phyloP scores from a whole-genome alignment of 2,329 filamentous ascomycete genomes.

The Venturia oleaginea region DNA sequence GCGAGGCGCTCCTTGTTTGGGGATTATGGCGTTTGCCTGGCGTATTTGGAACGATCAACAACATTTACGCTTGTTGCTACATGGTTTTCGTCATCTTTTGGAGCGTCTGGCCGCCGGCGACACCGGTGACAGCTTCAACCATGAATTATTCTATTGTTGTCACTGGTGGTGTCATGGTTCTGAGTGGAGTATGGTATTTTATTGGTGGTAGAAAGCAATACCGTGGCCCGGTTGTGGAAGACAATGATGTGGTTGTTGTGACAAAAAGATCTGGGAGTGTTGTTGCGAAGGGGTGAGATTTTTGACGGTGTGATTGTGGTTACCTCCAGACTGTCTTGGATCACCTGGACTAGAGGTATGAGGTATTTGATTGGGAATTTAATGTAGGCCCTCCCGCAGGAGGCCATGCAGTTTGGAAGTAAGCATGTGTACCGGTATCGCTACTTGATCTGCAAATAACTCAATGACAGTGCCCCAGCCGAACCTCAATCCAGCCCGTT shows the following conservation, averaged over 20 bases:
- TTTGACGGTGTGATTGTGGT: not conserved
- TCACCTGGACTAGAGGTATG: too few relatives aligned
- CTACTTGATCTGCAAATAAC: too few relatives aligned
- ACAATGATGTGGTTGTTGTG: constrained; percentile 24
- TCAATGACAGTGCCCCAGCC: too few relatives aligned
- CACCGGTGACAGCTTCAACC: constrained; percentile 24
- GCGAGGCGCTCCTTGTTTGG: constrained; percentile 36
- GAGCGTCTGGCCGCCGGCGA: constrained; percentile 41
- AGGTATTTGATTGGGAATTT: too few relatives aligned
- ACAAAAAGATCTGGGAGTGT: constrained; percentile 18
- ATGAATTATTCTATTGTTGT: constrained; percentile 37
- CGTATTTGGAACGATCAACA: constrained; percentile 44
- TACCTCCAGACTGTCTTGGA: too few relatives aligned
- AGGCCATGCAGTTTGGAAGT: too few relatives aligned
- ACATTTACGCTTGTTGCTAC: constrained; percentile 45
- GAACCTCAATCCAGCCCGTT: too few relatives aligned
- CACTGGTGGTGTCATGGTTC: constrained; percentile 29
- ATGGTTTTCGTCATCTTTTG: constrained; percentile 49
- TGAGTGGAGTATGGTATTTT: constrained; percentile 29
- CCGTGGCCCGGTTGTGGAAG: constrained; percentile 29
- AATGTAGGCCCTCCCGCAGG: too few relatives aligned
- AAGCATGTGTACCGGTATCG: too few relatives aligned
- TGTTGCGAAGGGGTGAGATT: constrained; percentile 2
- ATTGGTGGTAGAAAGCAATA: constrained; percentile 28
- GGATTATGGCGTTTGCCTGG: constrained; percentile 48